Evolutionary conservation across 2,329 filamentous ascomycete species (phyloP).

Genomic region (Akanthomyces muscarius): DNA sequence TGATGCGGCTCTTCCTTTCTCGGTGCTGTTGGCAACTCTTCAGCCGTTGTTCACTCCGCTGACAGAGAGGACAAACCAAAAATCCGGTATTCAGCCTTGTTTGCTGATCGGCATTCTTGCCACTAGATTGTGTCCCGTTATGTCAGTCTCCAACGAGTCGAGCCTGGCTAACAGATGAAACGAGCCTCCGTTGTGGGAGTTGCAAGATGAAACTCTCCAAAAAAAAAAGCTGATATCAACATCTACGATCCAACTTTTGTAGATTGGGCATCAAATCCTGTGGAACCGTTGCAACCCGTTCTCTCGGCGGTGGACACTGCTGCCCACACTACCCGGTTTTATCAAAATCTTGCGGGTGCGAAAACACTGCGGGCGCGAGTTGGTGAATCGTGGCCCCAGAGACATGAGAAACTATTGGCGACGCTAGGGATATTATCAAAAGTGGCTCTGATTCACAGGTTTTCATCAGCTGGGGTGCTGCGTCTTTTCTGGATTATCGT

Average conservation of each 20-base stretch:
- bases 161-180: background rate
- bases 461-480: background rate
- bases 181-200: background rate
- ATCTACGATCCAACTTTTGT: background rate
- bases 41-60: background rate
- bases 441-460: background rate
- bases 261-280: background rate
- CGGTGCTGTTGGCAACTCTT: background rate
- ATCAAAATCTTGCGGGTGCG: background rate
- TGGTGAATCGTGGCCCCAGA: conserved; percentile 1
- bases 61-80: background rate
- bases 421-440: background rate
- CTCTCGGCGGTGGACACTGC: background rate
- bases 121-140: background rate
- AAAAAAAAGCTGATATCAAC: background rate
- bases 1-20: background rate
- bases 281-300: background rate
- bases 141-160: background rate
- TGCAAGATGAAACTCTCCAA: no score
- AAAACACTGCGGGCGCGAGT: no score
- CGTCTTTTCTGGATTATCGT: background rate
- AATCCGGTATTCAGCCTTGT: background rate
- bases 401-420: background rate
- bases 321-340: conserved; percentile 3
- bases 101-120: background rate